Conservation (phyloP, 73 alveolate species). For the Blepharisma japonicum region DNA sequence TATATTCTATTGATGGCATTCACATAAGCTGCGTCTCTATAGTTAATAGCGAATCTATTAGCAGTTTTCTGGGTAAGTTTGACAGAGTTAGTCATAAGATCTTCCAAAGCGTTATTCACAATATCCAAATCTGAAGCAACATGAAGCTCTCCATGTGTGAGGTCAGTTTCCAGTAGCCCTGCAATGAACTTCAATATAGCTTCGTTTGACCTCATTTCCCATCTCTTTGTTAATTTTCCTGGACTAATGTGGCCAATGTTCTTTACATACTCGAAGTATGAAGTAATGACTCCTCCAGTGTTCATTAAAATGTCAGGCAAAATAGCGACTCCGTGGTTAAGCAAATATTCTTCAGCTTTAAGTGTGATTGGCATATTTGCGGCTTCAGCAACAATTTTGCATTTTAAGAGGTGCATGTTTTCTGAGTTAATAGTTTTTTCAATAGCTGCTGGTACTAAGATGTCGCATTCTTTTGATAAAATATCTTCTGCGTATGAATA, state of each 20-base stretch:
- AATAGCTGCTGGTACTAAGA: conserved; percentile 86
- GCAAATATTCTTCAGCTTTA: conserved; percentile 67
- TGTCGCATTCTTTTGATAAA: conserved; percentile 73
- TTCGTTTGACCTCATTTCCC: conserved; percentile 48
- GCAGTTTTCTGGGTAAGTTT: conserved; percentile 29
- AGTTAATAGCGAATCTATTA: conserved; percentile 25
- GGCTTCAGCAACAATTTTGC: conserved; percentile 81
- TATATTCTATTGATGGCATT: conserved; percentile 47
- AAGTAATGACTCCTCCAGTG: conserved; percentile 88
- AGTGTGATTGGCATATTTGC: conserved; percentile 81
- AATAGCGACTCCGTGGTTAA: conserved; percentile 65
- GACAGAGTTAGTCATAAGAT: conserved; percentile 50
- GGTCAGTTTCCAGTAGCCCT: conserved; percentile 33
- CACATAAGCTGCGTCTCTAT: conserved; percentile 62
- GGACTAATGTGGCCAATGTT: conserved; percentile 74
- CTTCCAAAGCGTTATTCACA: conserved; percentile 64
- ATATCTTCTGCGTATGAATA: conserved; percentile 57
- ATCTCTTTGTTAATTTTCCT: conserved; percentile 78
- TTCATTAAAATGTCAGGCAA: conserved; percentile 81
- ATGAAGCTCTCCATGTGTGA: conserved; percentile 26
- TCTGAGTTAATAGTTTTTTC: conserved; percentile 67
- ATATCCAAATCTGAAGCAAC: conserved; percentile 61
- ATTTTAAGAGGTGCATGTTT: conserved; percentile 70
- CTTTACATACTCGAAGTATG: conserved; percentile 89
- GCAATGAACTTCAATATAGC: conserved; percentile 27